Percentiles rank a stretch among this genome's conserved stretches.
Evolutionary conservation across 2,329 filamentous ascomycete genomes (phyloP).

Genomic region (Onygena corvina): DNA sequence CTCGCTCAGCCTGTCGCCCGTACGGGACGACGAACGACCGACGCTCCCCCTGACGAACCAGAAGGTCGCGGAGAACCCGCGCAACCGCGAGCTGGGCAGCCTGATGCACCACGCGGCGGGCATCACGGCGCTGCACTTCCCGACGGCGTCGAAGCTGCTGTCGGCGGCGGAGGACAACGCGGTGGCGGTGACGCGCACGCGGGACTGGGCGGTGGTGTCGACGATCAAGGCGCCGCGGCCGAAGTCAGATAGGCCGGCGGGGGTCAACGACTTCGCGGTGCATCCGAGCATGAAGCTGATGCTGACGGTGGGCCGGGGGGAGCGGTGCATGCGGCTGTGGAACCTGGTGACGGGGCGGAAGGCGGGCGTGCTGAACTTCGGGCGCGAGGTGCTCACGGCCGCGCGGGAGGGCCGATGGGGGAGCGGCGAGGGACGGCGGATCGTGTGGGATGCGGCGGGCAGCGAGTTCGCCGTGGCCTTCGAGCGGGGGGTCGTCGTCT

Average conservation of each 20-base stretch:
- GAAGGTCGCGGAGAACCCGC: slow-evolving; percentile 68
- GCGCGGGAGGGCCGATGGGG: slow-evolving; percentile 65
- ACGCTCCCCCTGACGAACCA: slow-evolving; percentile 58
- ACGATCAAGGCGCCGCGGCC: slow-evolving; percentile 81
- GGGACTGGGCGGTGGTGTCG: slow-evolving; percentile 80
- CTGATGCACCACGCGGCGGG: slow-evolving; percentile 76
- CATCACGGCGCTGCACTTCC: slow-evolving; percentile 69
- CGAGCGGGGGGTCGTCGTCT: slow-evolving; percentile 72
- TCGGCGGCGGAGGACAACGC: slow-evolving; percentile 84
- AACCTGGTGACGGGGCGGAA: slow-evolving; percentile 95
- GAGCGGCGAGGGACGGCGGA: slow-evolving; percentile 68
- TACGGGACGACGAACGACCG: too few species aligned
- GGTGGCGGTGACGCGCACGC: slow-evolving; percentile 71
- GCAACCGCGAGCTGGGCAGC: slow-evolving; percentile 77
- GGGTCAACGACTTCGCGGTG: slow-evolving; percentile 87
- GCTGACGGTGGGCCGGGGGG: slow-evolving; percentile 81
- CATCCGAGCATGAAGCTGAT: slow-evolving; percentile 95
- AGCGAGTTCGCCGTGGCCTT: slow-evolving; percentile 85
- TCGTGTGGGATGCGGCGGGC: slow-evolving; percentile 64
- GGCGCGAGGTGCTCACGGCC: slow-evolving; percentile 56
- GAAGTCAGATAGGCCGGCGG: slow-evolving; percentile 67
- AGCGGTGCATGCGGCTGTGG: slow-evolving; percentile 87
- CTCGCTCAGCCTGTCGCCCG: slow-evolving; percentile 60
- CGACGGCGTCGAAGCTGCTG: slow-evolving; percentile 74
- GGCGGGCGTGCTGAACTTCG: slow-evolving; percentile 81